Conservation (phyloP, 768 basidiomycete species). For the Boletus edulis region DNA sequence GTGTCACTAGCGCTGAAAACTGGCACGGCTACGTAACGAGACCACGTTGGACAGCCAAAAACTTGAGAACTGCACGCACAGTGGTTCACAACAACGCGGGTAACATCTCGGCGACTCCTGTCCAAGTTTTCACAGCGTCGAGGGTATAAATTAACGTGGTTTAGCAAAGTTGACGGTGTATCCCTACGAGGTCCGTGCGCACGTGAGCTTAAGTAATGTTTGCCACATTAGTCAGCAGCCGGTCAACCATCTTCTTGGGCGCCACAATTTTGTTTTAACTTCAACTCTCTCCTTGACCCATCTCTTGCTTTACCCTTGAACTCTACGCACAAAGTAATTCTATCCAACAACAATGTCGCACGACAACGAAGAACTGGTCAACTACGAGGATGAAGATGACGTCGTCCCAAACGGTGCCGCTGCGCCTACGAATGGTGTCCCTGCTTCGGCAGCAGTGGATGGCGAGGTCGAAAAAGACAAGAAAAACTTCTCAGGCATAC, state of each 20-base stretch:
- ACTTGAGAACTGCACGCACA: background rate
- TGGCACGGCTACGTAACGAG: slow-evolving; percentile 12
- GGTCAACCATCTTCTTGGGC: slow-evolving; percentile 8
- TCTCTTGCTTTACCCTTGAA: slow-evolving; percentile 14
- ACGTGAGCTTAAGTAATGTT: slow-evolving; percentile 18
- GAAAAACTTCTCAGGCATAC: slow-evolving; percentile 99
- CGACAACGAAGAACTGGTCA: slow-evolving; percentile 91
- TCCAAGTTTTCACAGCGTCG: background rate
- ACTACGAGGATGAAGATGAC: slow-evolving; percentile 92
- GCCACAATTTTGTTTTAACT: slow-evolving; percentile 27
- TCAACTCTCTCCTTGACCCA: slow-evolving; percentile 19
- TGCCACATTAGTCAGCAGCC: slow-evolving; percentile 26
- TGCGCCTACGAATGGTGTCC: slow-evolving; percentile 47
- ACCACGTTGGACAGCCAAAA: background rate
- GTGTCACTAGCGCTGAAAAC: slow-evolving; percentile 3
- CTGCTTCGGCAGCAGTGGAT: slow-evolving; percentile 43
- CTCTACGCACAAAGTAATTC: slow-evolving; percentile 27
- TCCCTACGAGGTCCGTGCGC: slow-evolving; percentile 27
- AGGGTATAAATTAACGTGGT: background rate
- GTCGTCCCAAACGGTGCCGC: slow-evolving; percentile 59
- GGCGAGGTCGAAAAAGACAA: slow-evolving; percentile 75
- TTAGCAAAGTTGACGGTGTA: too few relatives aligned
- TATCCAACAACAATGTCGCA: slow-evolving; percentile 55
- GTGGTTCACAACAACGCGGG: slow-evolving; percentile 1
- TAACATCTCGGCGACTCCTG: slow-evolving; percentile 3